phyloP scores from a whole-genome alignment of 768 basidiomycete species.

The Psilocybe subaeruginosa region DNA sequence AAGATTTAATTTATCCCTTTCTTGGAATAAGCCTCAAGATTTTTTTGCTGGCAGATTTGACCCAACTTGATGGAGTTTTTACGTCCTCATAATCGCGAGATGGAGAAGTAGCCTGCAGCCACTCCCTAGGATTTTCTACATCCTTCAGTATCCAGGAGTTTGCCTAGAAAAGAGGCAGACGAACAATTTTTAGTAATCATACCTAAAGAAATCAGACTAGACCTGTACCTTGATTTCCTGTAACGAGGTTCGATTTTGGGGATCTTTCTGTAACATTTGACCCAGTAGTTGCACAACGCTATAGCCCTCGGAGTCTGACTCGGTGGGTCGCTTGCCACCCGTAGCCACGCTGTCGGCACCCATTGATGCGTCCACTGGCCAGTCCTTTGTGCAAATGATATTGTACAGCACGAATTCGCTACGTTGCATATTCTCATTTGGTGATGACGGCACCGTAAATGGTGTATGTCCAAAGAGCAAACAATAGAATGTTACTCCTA shows the following conservation, averaged over 20 bases:
- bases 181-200: too few species aligned
- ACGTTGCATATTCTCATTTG: constrained; percentile 37
- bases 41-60: constrained; percentile 30
- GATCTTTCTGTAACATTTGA: constrained; percentile 44
- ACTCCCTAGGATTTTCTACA: constrained; percentile 36
- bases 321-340: constrained; percentile 36
- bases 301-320: constrained; percentile 31
- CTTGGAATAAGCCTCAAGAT: constrained; percentile 27
- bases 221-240: constrained; percentile 35
- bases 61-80: constrained; percentile 22
- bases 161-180: constrained; percentile 22
- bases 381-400: constrained; percentile 44
- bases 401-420: constrained; percentile 42
- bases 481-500: constrained; percentile 51
- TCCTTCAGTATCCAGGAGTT: constrained; percentile 41
- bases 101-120: constrained; percentile 38
- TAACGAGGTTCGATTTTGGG: constrained; percentile 32
- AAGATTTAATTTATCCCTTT: constrained; percentile 7
- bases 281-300: constrained; percentile 37
- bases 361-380: constrained; percentile 40
- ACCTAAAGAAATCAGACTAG: neutral
- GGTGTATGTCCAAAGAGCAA: constrained; percentile 48
- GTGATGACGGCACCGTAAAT: constrained; percentile 37
- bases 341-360: constrained; percentile 36
- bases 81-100: neutral